These are phyloP conservation scores for Crucihimalaya himalaica DNA, from an alignment of 345 rosid genomes.

Conservation along the genomic window DNA sequence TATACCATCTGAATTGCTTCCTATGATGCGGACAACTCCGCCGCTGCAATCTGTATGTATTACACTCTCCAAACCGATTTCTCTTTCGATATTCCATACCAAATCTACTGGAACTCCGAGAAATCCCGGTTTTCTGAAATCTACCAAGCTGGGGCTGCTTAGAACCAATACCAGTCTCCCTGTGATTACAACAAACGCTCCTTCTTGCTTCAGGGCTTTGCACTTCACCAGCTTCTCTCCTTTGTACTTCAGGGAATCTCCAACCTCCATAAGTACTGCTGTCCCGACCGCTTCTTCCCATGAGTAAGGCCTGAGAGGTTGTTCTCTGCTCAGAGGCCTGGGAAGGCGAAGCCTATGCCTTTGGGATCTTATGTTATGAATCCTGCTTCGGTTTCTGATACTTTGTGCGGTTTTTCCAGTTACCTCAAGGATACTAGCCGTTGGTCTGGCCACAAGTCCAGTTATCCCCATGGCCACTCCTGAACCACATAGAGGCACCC, in stretches of 20 bases:
- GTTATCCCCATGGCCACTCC: constrained; percentile 88
- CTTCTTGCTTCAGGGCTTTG: constrained; percentile 73
- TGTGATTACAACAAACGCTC: constrained; percentile 66
- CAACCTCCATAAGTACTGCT: constrained; percentile 65
- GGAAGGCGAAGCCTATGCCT: constrained; percentile 71
- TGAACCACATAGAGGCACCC: constrained; percentile 37
- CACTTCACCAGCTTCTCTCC: constrained; percentile 64
- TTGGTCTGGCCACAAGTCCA: constrained; percentile 94
- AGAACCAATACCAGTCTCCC: constrained; percentile 61
- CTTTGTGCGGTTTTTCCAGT: constrained; percentile 95
- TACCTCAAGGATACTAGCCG: constrained; percentile 94
- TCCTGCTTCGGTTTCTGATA: constrained; percentile 79
- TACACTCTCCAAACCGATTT: constrained; percentile 68
- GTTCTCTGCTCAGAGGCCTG: constrained; percentile 74
- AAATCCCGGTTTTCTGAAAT: constrained; percentile 64
- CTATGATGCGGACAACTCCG: constrained; percentile 67
- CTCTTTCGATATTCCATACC: constrained; percentile 74
- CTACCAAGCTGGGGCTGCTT: constrained; percentile 65
- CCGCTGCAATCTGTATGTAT: constrained; percentile 63
- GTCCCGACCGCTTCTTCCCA: constrained; percentile 94
- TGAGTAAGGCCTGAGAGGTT: constrained; percentile 80
- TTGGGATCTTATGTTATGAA: constrained; percentile 60
- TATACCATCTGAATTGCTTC: constrained; percentile 68
- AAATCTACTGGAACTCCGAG: constrained; percentile 66
- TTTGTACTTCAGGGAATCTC: constrained; percentile 60